Base-by-base conservation (phyloP, 116 monocot genomes). In the Zostera marina region DNA sequence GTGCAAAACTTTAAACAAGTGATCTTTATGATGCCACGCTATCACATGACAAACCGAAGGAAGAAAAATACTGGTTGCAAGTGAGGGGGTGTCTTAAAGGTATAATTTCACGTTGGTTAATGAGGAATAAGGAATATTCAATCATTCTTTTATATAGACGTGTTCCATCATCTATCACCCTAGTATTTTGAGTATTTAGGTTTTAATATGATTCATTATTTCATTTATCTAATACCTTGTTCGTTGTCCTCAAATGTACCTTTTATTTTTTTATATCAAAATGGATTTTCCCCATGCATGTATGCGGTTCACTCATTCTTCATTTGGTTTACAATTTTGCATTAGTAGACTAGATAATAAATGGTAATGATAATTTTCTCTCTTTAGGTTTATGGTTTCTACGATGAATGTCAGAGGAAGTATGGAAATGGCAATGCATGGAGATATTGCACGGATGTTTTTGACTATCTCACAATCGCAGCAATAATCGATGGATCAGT, bases 361-460 rank as follows among this genome's bases (percentile, higher is more conserved):
- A 32, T 55, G 43, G n/a, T 63, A 20, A 63, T 52, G 3, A 24
- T 51, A 19, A 43, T 16, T 63, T 40, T 57, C n/a, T n/a, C n/a
- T 2, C 47, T 61, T 42, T 25, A 90, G 90, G 90, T 90, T 11
- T 90, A 90, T 76, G 90, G 90, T 44, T 90, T 90, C 67, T 90
- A 90, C 74, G 90, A 90, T 66, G 90, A 90, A 63, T 90, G 90
- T 63, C 90, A 85, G 72, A 75, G 90, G 44, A 90, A 90, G 67
- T 90, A 90, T 70, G 90, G 90, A 62, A 90, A 90, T 70, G 90
- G 85, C 44, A 90, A 90, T 70, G 85, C 90, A 32, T 90, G 90
- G 90, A 72, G 90, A 61, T 90, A 90, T 52, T 91, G 91, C 73
- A 91, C 91, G 42, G 91, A 91, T 73, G 91, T 91, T 67, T 91